Evolutionary conservation across 257 asterid species (phyloP).

Genomic region (Sherardia arvensis): DNA sequence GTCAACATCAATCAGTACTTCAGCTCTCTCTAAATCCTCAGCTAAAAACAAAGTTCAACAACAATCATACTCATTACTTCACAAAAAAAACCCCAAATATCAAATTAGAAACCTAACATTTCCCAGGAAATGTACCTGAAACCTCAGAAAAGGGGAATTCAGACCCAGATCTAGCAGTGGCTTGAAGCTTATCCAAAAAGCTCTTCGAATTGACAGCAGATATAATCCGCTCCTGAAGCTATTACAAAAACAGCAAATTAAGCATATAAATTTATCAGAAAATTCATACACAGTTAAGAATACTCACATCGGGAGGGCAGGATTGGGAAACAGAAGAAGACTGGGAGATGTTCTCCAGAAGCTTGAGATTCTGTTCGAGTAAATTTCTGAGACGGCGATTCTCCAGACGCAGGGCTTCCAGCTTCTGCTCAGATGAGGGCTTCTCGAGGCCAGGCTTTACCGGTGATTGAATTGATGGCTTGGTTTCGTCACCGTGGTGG

Average conservation of each 20-base stretch:
- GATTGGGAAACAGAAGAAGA: constrained; percentile 38
- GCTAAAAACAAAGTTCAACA: constrained; percentile 23
- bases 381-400: constrained; percentile 55
- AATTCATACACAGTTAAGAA: neutral
- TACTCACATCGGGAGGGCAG: constrained; percentile 72
- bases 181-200: constrained; percentile 53
- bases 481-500: constrained; percentile 22
- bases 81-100: neutral
- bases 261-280: neutral
- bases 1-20: constrained; percentile 50
- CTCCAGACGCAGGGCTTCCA: constrained; percentile 47
- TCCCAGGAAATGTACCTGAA: constrained; percentile 35
- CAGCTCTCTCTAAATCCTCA: constrained; percentile 50
- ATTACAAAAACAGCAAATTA: constrained; percentile 3
- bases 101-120: neutral
- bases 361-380: constrained; percentile 67
- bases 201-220: constrained; percentile 47
- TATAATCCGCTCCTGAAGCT: constrained; percentile 65
- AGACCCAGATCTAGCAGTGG: constrained; percentile 24
- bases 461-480: constrained; percentile 10
- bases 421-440: constrained; percentile 20
- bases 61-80: neutral
- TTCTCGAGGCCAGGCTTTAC: constrained; percentile 13
- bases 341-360: constrained; percentile 42
- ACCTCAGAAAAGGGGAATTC: constrained; percentile 60